Conservation (phyloP, 768 basidiomycete species). For the Rhodosporidiobolus sp. region DNA sequence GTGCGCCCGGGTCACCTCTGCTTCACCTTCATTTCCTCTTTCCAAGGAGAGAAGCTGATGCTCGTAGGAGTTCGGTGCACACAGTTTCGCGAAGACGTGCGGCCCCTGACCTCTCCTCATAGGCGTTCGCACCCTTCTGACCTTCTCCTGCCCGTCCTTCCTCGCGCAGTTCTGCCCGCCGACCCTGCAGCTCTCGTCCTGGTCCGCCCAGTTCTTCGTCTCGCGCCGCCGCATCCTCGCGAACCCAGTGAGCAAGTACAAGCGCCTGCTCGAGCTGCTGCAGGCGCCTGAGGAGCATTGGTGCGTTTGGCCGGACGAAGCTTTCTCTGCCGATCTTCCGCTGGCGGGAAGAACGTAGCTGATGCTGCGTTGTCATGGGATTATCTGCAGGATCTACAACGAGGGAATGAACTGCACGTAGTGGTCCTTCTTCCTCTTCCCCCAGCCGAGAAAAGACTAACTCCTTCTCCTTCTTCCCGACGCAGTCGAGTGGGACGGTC, state of each 20-base stretch:
- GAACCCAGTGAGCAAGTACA: constrained; percentile 43
- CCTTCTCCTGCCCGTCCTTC: background rate
- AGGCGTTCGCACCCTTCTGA: background rate
- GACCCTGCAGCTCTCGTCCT: constrained; percentile 42
- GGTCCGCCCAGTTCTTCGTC: constrained; percentile 48
- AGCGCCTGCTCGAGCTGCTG: constrained; percentile 27
- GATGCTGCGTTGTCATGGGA: background rate
- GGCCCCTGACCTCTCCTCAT: constrained; percentile 36
- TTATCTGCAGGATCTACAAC: background rate
- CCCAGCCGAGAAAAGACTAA: background rate
- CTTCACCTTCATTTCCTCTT: background rate
- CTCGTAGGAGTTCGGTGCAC: background rate
- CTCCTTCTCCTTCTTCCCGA: background rate
- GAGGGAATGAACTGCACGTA: constrained; percentile 12
- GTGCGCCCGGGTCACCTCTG: background rate
- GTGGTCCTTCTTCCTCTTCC: background rate
- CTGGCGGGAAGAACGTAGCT: background rate
- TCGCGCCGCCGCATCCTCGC: constrained; percentile 44
- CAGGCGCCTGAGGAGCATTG: constrained; percentile 25
- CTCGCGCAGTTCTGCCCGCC: constrained; percentile 30
- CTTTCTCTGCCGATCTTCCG: too few relatives aligned
- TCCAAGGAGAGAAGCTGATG: background rate
- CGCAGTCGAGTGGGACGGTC: constrained; percentile 1
- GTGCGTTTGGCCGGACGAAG: background rate
- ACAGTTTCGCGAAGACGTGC: constrained; percentile 44